Evolutionary conservation across 768 basidiomycete species (phyloP).

Genomic region (Hydnomerulius pinastri): DNA sequence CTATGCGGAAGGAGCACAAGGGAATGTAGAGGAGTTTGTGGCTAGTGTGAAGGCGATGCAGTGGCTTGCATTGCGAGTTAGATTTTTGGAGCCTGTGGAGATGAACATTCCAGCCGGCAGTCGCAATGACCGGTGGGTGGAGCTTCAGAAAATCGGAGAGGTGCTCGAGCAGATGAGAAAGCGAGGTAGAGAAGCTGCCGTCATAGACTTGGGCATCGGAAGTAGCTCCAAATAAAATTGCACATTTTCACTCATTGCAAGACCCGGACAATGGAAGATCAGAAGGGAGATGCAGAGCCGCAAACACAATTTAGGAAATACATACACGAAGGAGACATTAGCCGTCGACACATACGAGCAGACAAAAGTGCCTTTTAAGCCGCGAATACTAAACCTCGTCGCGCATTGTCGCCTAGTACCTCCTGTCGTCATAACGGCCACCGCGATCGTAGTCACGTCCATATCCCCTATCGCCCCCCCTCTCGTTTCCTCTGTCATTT

Average conservation of each 20-base stretch:
- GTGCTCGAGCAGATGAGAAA: slow-evolving; percentile 67
- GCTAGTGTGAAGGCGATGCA: slow-evolving; percentile 72
- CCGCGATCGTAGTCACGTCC: slow-evolving; percentile 42
- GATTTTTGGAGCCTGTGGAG: slow-evolving; percentile 56
- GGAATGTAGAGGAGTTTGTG: slow-evolving; percentile 63
- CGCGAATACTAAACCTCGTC: slow-evolving; percentile 2
- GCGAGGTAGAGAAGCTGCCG: slow-evolving; percentile 53
- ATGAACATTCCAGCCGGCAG: neutral
- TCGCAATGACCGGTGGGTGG: slow-evolving; percentile 45
- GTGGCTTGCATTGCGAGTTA: slow-evolving; percentile 68
- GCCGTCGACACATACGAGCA: neutral
- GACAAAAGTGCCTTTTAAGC: slow-evolving; percentile 1
- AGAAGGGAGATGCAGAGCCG: slow-evolving; percentile 17
- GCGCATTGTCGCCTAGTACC: slow-evolving; percentile 31
- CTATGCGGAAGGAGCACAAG: slow-evolving; percentile 59
- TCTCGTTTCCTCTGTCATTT: too few species aligned
- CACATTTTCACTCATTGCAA: neutral
- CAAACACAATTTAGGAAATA: slow-evolving; percentile 21
- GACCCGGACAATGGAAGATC: neutral
- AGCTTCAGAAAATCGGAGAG: slow-evolving; percentile 70
- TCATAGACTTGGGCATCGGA: slow-evolving; percentile 70
- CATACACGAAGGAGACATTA: slow-evolving; percentile 17
- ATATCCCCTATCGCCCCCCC: too few species aligned
- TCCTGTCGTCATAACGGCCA: slow-evolving; percentile 44
- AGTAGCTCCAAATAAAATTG: slow-evolving; percentile 23